Percentiles rank a stretch among this genome's conserved stretches.
These are phyloP conservation scores for Penicillium hesseltinei DNA, from an alignment of 2,329 filamentous ascomycete genomes.

Conservation along the genomic window DNA sequence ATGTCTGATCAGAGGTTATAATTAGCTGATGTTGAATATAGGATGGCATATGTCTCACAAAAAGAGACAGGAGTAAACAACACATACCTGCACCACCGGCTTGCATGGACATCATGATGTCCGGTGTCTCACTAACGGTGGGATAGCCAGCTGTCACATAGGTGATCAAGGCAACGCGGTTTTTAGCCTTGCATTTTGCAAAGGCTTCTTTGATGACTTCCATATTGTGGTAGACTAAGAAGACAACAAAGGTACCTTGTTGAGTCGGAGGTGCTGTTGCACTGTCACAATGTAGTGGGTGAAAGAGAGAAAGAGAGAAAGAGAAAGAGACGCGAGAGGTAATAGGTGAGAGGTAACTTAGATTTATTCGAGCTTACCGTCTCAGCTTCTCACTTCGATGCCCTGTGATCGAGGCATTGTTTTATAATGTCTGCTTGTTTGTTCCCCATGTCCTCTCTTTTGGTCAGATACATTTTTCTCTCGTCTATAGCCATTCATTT, in stretches of 20 bases:
- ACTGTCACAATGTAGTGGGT: neutral
- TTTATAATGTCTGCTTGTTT: neutral
- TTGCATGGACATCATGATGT: slow-evolving; percentile 83
- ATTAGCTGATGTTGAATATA: neutral
- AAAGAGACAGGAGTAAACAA: neutral
- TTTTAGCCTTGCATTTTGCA: slow-evolving; percentile 52
- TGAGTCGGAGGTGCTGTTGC: too few species aligned
- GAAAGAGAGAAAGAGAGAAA: neutral
- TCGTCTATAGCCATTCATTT: neutral
- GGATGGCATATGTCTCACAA: neutral
- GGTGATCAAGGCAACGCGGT: slow-evolving; percentile 75
- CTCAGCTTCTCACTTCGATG: neutral
- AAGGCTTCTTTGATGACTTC: slow-evolving; percentile 48
- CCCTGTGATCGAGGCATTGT: neutral
- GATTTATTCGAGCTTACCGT: neutral
- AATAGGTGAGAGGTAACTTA: neutral
- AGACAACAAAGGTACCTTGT: neutral
- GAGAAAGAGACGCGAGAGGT: too few species aligned
- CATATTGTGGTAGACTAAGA: slow-evolving; percentile 28
- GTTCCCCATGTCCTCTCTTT: neutral
- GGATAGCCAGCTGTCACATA: slow-evolving; percentile 96
- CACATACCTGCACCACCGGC: slow-evolving; percentile 76
- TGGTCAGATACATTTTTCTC: neutral
- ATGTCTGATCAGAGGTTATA: slow-evolving; percentile 58
- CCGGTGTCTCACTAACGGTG: slow-evolving; percentile 69